Percentiles rank a stretch among this genome's conserved stretches.
phyloP scores from a whole-genome alignment of 805 yeast genomes.

The Kazachstania bromeliacearum region DNA sequence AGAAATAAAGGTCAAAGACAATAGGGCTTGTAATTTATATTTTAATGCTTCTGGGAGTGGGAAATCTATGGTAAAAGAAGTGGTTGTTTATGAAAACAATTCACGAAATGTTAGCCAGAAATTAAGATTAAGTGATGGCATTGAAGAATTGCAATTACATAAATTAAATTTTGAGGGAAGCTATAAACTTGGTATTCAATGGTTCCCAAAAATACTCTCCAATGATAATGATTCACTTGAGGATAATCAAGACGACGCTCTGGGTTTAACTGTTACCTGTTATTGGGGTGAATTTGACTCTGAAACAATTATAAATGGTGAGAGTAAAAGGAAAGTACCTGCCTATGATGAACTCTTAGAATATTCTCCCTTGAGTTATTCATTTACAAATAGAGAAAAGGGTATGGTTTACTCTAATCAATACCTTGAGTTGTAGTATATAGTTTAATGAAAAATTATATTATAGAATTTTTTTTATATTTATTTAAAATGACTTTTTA shows the following conservation, averaged over 20 bases:
- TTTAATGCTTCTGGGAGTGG: constrained; percentile 39
- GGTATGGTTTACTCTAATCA: constrained; percentile 59
- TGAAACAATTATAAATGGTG: constrained; percentile 33
- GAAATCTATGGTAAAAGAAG: constrained; percentile 54
- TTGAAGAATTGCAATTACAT: constrained; percentile 54
- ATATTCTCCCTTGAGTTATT: constrained; percentile 55
- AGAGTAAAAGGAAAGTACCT: constrained; percentile 41
- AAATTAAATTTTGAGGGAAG: constrained; percentile 50
- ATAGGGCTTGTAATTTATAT: constrained; percentile 52
- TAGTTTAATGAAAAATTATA: too few species aligned
- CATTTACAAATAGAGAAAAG: constrained; percentile 53
- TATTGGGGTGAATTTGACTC: constrained; percentile 68
- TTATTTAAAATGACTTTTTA: too few species aligned
- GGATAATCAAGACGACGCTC: constrained; percentile 26
- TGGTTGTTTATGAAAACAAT: constrained; percentile 36
- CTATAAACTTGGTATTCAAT: constrained; percentile 59
- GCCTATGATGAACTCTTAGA: constrained; percentile 62
- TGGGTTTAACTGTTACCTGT: constrained; percentile 57
- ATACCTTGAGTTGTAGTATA: constrained; percentile 34
- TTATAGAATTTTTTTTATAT: too few species aligned
- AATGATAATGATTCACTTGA: constrained; percentile 32
- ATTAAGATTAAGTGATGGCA: constrained; percentile 51
- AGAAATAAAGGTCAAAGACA: constrained; percentile 46
- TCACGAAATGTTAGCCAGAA: constrained; percentile 31
- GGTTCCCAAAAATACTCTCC: constrained; percentile 54